Evolutionary conservation across 768 basidiomycete genomes (phyloP).

Genomic region (Trametes meyenii): DNA sequence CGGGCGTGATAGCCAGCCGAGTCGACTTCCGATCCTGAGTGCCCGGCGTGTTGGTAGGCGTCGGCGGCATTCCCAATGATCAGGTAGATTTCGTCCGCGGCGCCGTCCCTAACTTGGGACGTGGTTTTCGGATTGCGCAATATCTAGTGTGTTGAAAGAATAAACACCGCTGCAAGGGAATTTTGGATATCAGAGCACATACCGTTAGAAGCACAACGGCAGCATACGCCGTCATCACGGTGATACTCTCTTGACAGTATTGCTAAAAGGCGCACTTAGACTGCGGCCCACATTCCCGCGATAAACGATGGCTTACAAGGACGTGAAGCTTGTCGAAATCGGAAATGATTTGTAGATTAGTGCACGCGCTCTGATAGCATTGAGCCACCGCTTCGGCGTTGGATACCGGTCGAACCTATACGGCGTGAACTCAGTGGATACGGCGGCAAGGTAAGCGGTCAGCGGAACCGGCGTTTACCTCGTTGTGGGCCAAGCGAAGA

Average conservation of each 20-base stretch:
- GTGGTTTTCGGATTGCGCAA: slow-evolving; percentile 64
- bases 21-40: slow-evolving; percentile 54
- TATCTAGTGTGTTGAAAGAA: slow-evolving; percentile 46
- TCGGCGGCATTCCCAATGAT: slow-evolving; percentile 73
- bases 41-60: slow-evolving; percentile 75
- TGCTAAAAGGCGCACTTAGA: slow-evolving; percentile 48
- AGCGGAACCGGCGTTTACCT: slow-evolving; percentile 48
- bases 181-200: slow-evolving; percentile 14
- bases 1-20: slow-evolving; percentile 79
- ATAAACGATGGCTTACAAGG: slow-evolving; percentile 39
- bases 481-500: slow-evolving; percentile 62
- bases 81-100: slow-evolving; percentile 64
- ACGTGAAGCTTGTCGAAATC: slow-evolving; percentile 77
- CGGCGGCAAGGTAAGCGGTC: not conserved
- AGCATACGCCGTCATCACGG: slow-evolving; percentile 85
- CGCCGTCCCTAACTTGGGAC: slow-evolving; percentile 60
- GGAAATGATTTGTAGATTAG: slow-evolving; percentile 69
- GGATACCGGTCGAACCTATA: not conserved
- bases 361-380: slow-evolving; percentile 76
- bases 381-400: slow-evolving; percentile 69
- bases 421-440: slow-evolving; percentile 9
- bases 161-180: not conserved
- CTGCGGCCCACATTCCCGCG: not conserved
- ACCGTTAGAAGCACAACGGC: slow-evolving; percentile 82
- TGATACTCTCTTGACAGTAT: slow-evolving; percentile 83